Evolutionary conservation across 192 early-diverging fungal genomes (phyloP).

Genomic region (Backusella mclennaniae): DNA sequence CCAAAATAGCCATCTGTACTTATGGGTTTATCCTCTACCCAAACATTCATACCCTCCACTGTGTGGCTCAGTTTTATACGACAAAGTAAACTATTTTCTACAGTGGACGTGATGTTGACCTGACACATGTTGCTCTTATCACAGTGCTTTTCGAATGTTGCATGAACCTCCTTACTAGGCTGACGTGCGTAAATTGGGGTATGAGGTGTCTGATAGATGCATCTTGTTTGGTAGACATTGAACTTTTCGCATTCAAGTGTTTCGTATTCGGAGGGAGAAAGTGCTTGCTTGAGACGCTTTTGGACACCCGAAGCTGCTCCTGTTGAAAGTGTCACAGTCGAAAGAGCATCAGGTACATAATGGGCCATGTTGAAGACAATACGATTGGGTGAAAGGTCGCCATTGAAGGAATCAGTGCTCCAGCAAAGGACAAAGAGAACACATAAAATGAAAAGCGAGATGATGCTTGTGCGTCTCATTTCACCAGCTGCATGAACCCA

Average conservation of each 20-base stretch:
- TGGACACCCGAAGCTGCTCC: conserved; percentile 19
- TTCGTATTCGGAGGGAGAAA: conserved; percentile 3
- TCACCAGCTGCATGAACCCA: conserved; percentile 43
- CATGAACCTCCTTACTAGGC: not conserved
- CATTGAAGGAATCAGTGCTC: conserved; percentile 38
- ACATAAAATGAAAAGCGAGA: conserved; percentile 27
- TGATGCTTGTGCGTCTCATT: conserved; percentile 12
- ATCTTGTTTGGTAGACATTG: conserved; percentile 4
- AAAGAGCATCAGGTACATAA: conserved; percentile 29
- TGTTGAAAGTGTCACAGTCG: conserved; percentile 39
- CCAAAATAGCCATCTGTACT: not conserved
- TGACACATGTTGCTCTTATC: conserved; percentile 10
- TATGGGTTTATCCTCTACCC: not conserved
- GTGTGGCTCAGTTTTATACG: conserved; percentile 22
- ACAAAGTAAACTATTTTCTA: conserved; percentile 37
- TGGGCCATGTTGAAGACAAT: conserved; percentile 43
- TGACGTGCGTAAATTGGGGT: not conserved
- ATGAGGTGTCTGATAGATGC: not conserved
- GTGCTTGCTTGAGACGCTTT: conserved; percentile 19
- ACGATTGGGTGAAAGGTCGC: conserved; percentile 42
- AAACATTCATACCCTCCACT: conserved; percentile 15
- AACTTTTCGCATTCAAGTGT: not conserved
- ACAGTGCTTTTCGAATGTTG: not conserved
- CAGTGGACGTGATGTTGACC: conserved; percentile 29
- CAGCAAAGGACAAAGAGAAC: conserved; percentile 34